Percentiles rank a stretch among this genome's conserved stretches.
Evolutionary conservation across 139 green algal species (phyloP).

Genomic region (Pycnococcus provasolii): DNA sequence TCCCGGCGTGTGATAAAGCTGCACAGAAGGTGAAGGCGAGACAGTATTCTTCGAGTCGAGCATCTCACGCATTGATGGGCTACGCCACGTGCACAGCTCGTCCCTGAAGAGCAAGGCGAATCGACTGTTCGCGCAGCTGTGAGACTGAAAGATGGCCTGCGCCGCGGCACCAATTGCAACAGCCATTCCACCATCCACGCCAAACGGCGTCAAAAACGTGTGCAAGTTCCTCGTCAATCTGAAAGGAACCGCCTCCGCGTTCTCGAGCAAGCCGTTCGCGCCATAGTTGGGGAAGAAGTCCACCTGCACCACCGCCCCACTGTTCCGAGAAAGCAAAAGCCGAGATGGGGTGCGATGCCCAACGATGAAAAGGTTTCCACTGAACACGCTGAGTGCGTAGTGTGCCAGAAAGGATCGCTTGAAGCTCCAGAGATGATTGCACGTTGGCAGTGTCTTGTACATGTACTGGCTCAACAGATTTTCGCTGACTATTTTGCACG

Average conservation of each 20-base stretch:
- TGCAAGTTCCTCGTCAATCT: conserved; percentile 92
- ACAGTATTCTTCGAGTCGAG: too few relatives aligned
- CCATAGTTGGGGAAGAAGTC: conserved; percentile 64
- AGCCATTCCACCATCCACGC: conserved; percentile 63
- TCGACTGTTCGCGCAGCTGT: too few relatives aligned
- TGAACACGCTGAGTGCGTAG: conserved; percentile 63
- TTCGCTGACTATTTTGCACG: conserved; percentile 58
- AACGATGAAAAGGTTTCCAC: conserved; percentile 66
- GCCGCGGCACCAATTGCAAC: conserved; percentile 30
- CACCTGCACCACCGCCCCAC: conserved; percentile 65
- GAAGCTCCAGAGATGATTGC: conserved; percentile 82
- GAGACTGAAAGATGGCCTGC: conserved; percentile 5
- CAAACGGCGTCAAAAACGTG: conserved; percentile 87
- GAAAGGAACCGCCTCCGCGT: conserved; percentile 83
- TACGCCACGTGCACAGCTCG: too few relatives aligned
- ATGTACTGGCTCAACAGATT: conserved; percentile 91
- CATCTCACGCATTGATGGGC: too few relatives aligned
- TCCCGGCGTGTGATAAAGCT: too few relatives aligned
- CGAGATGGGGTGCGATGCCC: conserved; percentile 72
- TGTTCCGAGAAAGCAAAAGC: conserved; percentile 75
- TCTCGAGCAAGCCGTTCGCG: conserved; percentile 42
- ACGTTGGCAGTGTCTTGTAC: conserved; percentile 87
- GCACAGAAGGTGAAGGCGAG: too few relatives aligned
- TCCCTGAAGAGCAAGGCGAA: too few relatives aligned
- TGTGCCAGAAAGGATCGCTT: conserved; percentile 80